Evolutionary conservation across 768 basidiomycete genomes (phyloP), one percentile per base, ranked within the genome.

Genomic region (Mycena pura): DNA sequence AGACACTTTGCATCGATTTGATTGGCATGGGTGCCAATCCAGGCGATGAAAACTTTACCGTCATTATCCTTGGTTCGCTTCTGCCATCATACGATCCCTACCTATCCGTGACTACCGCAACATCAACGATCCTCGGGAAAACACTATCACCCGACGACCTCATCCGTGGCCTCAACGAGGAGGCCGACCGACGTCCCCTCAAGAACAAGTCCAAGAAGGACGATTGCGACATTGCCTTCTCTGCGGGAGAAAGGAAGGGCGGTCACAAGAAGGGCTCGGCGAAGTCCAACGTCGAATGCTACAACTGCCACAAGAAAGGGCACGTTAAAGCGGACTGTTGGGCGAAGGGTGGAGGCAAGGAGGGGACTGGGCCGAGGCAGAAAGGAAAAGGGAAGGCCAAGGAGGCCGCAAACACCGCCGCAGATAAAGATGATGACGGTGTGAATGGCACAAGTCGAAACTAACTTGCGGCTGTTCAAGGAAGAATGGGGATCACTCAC

Each of bases 21-120:
- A n/a, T n/a, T n/a, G n/a, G n/a, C n/a, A n/a, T n/a, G n/a, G n/a
- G n/a, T n/a, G n/a, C n/a, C n/a, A n/a, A n/a, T n/a, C n/a, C n/a
- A n/a, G n/a, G n/a, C n/a, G n/a, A n/a, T n/a, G n/a, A n/a, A n/a
- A n/a, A n/a, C n/a, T n/a, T n/a, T n/a, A n/a, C n/a, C n/a, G n/a
- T n/a, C n/a, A n/a, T n/a, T n/a, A 62, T 71, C 40, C 51, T 73
- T n/a, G 52, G 62, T 13, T 71, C 73, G 4, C 60, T 72, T 25
- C 72, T 69, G 1, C 15, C 29, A 6, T 68, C 68, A 5, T 70
- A 63, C 53, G 61, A 65, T 13, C 28, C 69, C 17, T 56, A 64
- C 19, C 27, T 71, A n/a, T 58, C 65, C 10, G 38, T 67, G 3
- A 61, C 71, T 19, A 66, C 59, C 6, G 61, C 66, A 1, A 58